Conservation (phyloP, 352 stramenopile genomes). For the Thraustochytrium sp. region DNA sequence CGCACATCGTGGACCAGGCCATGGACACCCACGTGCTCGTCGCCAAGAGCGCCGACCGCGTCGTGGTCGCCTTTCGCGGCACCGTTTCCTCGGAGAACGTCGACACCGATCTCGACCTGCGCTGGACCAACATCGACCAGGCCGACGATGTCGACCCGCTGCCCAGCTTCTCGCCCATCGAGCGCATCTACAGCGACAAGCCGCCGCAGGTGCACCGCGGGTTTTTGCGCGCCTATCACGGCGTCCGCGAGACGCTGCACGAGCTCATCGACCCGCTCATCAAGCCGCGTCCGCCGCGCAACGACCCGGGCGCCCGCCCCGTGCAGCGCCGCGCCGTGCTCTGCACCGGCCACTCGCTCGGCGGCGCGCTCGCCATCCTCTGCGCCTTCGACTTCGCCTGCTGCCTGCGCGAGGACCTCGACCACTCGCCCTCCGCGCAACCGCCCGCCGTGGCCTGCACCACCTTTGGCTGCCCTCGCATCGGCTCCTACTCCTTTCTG, state of each 20-base stretch:
- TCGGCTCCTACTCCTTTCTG: conserved; percentile 1
- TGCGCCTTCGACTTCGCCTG: conserved; percentile 27
- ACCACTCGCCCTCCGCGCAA: not conserved
- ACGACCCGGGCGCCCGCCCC: too few relatives aligned
- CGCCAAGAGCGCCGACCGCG: not conserved
- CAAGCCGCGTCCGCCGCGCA: too few relatives aligned
- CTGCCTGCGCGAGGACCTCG: not conserved
- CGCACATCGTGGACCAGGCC: not conserved
- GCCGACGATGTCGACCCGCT: not conserved
- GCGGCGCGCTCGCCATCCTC: not conserved
- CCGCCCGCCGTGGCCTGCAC: not conserved
- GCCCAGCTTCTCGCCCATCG: not conserved
- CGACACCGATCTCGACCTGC: not conserved
- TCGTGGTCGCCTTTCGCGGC: conserved; percentile 19
- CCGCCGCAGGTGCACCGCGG: not conserved
- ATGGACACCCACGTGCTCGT: conserved; percentile 4
- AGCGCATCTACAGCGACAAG: not conserved
- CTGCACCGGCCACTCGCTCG: conserved; percentile 18
- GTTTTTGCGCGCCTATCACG: not conserved
- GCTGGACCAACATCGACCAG: not conserved
- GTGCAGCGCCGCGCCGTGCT: not conserved
- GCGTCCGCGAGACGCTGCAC: not conserved
- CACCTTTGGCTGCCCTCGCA: conserved; percentile 35
- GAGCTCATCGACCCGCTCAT: not conserved
- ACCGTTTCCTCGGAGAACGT: conserved; percentile 19